Evolutionary conservation across 2,329 filamentous ascomycete species (phyloP).

Genomic region (Colletotrichum karsti): DNA sequence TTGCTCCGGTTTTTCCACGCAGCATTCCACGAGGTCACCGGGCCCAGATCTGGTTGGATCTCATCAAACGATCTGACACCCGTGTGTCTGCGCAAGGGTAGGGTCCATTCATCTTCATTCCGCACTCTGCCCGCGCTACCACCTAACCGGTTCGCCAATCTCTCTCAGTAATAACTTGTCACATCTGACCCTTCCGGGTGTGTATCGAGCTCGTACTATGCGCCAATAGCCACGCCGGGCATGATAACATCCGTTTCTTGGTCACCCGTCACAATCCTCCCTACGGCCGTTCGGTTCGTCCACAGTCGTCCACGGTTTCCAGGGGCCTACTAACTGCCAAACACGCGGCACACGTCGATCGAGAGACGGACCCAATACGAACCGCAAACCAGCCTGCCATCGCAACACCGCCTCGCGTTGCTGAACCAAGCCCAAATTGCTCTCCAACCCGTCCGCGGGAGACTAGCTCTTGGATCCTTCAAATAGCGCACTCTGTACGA

Average conservation of each 20-base stretch:
- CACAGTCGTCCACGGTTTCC: neutral
- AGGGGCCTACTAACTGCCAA: neutral
- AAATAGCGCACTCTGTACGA: conserved; percentile 10
- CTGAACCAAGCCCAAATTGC: conserved; percentile 10
- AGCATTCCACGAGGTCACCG: conserved; percentile 21
- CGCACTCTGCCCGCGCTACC: conserved; percentile 15
- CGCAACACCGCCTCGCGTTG: conserved; percentile 2
- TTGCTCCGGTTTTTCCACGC: conserved; percentile 16
- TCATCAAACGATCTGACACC: conserved; percentile 29
- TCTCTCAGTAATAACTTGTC: conserved; percentile 13
- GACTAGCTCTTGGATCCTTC: conserved; percentile 5
- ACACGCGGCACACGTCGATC: conserved; percentile 4
- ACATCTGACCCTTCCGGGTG: conserved; percentile 3
- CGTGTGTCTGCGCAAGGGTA: conserved; percentile 23
- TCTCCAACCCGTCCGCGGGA: neutral
- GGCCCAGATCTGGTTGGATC: conserved; percentile 27
- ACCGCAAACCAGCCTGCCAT: neutral
- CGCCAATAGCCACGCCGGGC: conserved; percentile 2
- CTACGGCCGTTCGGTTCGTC: conserved; percentile 14
- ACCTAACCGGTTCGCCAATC: conserved; percentile 24
- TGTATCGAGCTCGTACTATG: conserved; percentile 16
- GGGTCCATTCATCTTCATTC: neutral
- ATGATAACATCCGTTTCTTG: neutral
- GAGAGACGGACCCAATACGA: conserved; percentile 2
- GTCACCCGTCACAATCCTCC: neutral